These are phyloP conservation scores for Phaffia rhodozyma DNA, from an alignment of 1,284 basidiomycete species.

Conservation along the genomic window DNA sequence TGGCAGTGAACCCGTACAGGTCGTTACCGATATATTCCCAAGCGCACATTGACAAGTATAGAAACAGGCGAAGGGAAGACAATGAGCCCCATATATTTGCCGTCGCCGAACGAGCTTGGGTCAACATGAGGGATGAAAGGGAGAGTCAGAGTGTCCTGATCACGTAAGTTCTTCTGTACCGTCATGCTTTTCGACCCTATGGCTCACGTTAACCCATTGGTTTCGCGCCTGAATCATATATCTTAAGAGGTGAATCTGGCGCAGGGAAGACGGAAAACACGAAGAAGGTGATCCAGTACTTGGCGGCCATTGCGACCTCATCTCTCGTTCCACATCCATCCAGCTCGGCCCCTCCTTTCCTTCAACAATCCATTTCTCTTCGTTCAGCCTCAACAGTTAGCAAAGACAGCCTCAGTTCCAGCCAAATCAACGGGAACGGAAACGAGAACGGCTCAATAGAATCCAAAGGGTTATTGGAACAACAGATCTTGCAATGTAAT, in stretches of 20 bases:
- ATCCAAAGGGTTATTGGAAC: slow-evolving; percentile 76
- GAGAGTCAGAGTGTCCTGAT: slow-evolving; percentile 98
- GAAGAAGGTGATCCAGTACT: slow-evolving; percentile 99
- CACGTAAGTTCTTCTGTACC: slow-evolving; percentile 53
- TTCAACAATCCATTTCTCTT: slow-evolving; percentile 27
- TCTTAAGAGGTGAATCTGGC: slow-evolving; percentile 80
- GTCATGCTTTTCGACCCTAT: background rate
- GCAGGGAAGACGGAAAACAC: slow-evolving; percentile 99
- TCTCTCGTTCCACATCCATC: slow-evolving; percentile 47
- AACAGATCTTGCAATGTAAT: slow-evolving; percentile 95
- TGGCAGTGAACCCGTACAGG: slow-evolving; percentile 97
- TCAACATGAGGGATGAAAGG: slow-evolving; percentile 93
- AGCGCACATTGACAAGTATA: slow-evolving; percentile 84
- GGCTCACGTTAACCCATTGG: no score
- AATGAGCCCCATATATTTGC: slow-evolving; percentile 95
- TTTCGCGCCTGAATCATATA: background rate
- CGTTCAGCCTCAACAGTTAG: slow-evolving; percentile 9
- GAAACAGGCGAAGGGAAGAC: slow-evolving; percentile 80
- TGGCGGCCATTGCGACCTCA: slow-evolving; percentile 90
- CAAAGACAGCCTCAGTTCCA: slow-evolving; percentile 3
- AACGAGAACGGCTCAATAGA: slow-evolving; percentile 38
- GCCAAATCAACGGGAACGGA: background rate
- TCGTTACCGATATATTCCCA: slow-evolving; percentile 85
- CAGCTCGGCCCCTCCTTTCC: slow-evolving; percentile 47
- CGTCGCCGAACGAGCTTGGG: slow-evolving; percentile 94